Evolutionary conservation across 163 green algal species (phyloP).

Genomic region (Scenedesmus sp.): DNA sequence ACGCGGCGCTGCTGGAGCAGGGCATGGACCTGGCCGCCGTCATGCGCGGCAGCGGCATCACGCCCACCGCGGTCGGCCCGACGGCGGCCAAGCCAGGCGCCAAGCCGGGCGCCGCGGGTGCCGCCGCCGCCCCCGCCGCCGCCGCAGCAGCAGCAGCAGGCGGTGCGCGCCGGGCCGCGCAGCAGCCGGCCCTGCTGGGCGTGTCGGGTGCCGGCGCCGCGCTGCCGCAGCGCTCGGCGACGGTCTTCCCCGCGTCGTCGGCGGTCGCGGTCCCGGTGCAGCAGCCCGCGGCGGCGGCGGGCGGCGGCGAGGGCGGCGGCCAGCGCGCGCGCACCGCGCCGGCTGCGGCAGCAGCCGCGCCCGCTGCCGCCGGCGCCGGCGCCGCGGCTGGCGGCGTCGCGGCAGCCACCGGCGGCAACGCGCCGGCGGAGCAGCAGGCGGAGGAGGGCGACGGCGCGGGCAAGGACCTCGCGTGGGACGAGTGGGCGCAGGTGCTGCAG

Average conservation of each 20-base stretch:
- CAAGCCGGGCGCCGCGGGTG: neutral
- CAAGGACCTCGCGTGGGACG: constrained; percentile 50
- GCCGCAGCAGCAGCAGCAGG: constrained; percentile 16
- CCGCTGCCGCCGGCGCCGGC: neutral
- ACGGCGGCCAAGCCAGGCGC: neutral
- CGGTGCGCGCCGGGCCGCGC: neutral
- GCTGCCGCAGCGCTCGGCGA: too few relatives aligned
- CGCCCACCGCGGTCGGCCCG: constrained; percentile 1
- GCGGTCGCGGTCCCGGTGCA: neutral
- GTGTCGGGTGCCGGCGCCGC: too few relatives aligned
- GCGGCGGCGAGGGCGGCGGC: constrained; percentile 11
- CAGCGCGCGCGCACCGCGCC: too few relatives aligned
- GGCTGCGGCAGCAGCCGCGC: neutral
- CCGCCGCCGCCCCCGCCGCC: neutral
- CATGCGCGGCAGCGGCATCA: constrained; percentile 54
- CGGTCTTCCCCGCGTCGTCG: too few relatives aligned
- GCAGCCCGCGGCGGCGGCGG: neutral
- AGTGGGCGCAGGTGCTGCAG: constrained; percentile 53
- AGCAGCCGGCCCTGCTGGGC: too few relatives aligned
- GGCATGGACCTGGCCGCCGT: constrained; percentile 58
- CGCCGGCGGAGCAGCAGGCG: neutral
- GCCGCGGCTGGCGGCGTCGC: neutral
- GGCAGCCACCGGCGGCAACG: neutral
- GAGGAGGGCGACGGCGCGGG: neutral
- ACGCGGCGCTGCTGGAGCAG: constrained; percentile 74